Conservation (phyloP, 1,284 basidiomycete species). For the Marasmius fiardii region DNA sequence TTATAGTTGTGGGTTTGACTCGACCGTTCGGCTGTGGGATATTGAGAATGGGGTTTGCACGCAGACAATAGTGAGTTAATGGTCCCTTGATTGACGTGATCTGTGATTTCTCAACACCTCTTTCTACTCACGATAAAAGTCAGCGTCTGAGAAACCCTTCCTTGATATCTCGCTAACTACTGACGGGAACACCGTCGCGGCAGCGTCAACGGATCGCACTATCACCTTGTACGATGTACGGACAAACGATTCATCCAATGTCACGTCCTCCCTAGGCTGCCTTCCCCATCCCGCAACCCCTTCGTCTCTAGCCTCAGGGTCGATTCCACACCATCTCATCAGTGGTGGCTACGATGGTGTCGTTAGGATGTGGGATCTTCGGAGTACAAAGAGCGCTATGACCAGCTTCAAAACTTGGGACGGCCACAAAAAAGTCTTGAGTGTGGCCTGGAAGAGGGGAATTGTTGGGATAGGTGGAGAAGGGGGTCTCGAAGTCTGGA, state of each 20-base stretch:
- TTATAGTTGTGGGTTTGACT: constrained; percentile 74
- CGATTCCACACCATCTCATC: constrained; percentile 58
- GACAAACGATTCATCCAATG: constrained; percentile 28
- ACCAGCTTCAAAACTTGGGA: constrained; percentile 67
- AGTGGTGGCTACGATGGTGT: constrained; percentile 84
- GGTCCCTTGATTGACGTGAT: not conserved
- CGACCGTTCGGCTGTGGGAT: constrained; percentile 73
- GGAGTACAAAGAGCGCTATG: constrained; percentile 63
- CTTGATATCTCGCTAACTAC: constrained; percentile 49
- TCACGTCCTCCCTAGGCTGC: constrained; percentile 41
- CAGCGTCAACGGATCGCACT: constrained; percentile 67
- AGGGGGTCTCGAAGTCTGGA: constrained; percentile 82
- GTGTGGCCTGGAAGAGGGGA: constrained; percentile 74
- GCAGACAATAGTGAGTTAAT: constrained; percentile 56
- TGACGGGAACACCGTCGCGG: constrained; percentile 44
- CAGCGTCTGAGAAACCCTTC: constrained; percentile 68
- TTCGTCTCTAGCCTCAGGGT: constrained; percentile 61
- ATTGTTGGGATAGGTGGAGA: constrained; percentile 80
- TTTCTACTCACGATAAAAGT: constrained; percentile 32
- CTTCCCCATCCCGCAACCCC: constrained; percentile 76
- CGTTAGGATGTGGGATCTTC: constrained; percentile 84
- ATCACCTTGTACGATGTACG: constrained; percentile 63
- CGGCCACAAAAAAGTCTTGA: constrained; percentile 59
- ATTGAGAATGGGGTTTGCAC: constrained; percentile 64
- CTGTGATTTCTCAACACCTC: not conserved